Evolutionary conservation across 1,284 basidiomycete genomes (phyloP).

Genomic region (Cryptococcus sp.): DNA sequence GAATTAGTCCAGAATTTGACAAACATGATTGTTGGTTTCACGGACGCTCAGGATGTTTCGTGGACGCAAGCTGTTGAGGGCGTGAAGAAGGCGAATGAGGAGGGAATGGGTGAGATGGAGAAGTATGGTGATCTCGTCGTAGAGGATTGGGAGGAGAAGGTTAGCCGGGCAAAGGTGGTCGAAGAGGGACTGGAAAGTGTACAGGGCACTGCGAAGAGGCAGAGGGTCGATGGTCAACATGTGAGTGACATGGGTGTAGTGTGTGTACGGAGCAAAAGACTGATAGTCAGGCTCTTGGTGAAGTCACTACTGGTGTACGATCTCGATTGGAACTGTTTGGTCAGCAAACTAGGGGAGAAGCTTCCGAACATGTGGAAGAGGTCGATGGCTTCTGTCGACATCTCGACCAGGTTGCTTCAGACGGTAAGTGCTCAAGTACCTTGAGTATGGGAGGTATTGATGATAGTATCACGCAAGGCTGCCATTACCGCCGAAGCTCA

Average conservation of each 20-base stretch:
- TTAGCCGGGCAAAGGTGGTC: constrained; percentile 4
- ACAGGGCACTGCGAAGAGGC: constrained; percentile 7
- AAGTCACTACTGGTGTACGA: constrained; percentile 21
- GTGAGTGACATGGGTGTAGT: constrained; percentile 9
- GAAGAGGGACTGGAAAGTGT: constrained; percentile 11
- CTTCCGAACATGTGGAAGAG: constrained; percentile 16
- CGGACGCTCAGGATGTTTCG: constrained; percentile 63
- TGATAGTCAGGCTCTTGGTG: constrained; percentile 20
- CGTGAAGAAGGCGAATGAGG: constrained; percentile 58
- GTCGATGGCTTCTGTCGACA: constrained; percentile 25
- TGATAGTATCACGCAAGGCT: not conserved
- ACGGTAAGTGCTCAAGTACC: constrained; percentile 18
- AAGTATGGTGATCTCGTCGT: constrained; percentile 5
- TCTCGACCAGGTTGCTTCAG: constrained; percentile 15
- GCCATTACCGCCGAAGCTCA: not conserved
- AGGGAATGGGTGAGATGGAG: constrained; percentile 51
- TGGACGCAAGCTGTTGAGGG: constrained; percentile 59
- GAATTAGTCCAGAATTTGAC: constrained; percentile 70
- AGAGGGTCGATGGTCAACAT: constrained; percentile 16
- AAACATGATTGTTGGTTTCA: constrained; percentile 64
- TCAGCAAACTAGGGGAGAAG: constrained; percentile 16
- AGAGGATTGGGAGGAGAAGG: constrained; percentile 4
- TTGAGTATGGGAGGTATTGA: not conserved
- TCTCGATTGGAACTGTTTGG: constrained; percentile 24
- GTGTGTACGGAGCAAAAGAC: not conserved